Conservation (phyloP, 2,329 filamentous ascomycete genomes). For the Clarireedia sp. region DNA sequence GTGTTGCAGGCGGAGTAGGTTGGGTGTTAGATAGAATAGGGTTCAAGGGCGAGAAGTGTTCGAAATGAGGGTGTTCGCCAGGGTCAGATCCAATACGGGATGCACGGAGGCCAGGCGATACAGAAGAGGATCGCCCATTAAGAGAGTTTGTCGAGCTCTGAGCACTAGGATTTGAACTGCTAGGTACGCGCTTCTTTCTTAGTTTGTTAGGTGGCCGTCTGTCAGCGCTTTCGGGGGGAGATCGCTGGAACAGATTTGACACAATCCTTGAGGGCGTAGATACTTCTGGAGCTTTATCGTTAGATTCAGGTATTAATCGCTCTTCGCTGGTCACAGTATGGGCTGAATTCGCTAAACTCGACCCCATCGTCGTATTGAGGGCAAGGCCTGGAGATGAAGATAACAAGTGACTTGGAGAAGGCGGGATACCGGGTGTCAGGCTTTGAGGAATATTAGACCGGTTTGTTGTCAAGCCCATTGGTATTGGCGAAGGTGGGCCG, state of each 20-base stretch:
- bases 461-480: slow-evolving; percentile 17
- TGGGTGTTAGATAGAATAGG: slow-evolving; percentile 16
- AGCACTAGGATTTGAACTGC: slow-evolving; percentile 74
- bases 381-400: slow-evolving; percentile 20
- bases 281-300: slow-evolving; percentile 16
- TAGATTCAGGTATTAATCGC: slow-evolving; percentile 33
- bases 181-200: slow-evolving; percentile 71
- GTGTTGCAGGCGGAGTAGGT: slow-evolving; percentile 20
- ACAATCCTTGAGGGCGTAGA: slow-evolving; percentile 60
- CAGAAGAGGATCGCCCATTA: slow-evolving; percentile 31
- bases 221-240: slow-evolving; percentile 51
- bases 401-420: slow-evolving; percentile 14
- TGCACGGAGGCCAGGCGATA: slow-evolving; percentile 27
- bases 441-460: slow-evolving; percentile 18
- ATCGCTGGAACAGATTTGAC: slow-evolving; percentile 62
- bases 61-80: slow-evolving; percentile 14
- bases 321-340: slow-evolving; percentile 38
- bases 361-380: slow-evolving; percentile 15
- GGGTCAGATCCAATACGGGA: slow-evolving; percentile 27
- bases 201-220: slow-evolving; percentile 81
- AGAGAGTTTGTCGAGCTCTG: slow-evolving; percentile 84
- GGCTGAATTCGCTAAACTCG: slow-evolving; percentile 20
- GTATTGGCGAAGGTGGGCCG: slow-evolving; percentile 38
- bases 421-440: slow-evolving; percentile 17
- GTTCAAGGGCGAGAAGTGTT: not conserved